These are phyloP conservation scores for Colletotrichum tofieldiae DNA, from an alignment of 2,329 filamentous ascomycete species.

Conservation along the genomic window DNA sequence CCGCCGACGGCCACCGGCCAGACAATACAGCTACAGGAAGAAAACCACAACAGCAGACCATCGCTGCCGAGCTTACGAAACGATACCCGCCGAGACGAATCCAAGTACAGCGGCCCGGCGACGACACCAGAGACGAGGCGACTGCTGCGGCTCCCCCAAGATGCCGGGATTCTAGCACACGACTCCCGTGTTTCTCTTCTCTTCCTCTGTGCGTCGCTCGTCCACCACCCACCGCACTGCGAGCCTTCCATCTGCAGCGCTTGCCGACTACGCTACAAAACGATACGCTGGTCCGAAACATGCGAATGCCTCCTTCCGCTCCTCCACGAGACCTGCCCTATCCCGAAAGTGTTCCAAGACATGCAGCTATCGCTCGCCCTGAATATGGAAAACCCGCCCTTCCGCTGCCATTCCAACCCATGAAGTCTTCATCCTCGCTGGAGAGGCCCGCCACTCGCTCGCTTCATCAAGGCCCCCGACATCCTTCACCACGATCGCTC, in stretches of 20 bases:
- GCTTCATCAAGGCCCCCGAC: slow-evolving; percentile 11
- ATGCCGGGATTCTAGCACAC: slow-evolving; percentile 42
- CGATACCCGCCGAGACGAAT: slow-evolving; percentile 12
- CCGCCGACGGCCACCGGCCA: slow-evolving; percentile 7
- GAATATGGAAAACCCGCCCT: slow-evolving; percentile 40
- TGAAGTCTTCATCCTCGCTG: slow-evolving; percentile 37
- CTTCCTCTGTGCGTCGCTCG: slow-evolving; percentile 20
- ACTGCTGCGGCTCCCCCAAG: slow-evolving; percentile 33
- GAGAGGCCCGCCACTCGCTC: slow-evolving; percentile 32
- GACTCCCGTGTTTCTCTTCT: slow-evolving; percentile 22
- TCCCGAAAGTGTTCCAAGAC: slow-evolving; percentile 31
- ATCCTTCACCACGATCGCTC: slow-evolving; percentile 7
- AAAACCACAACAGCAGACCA: not conserved
- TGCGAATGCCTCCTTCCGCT: slow-evolving; percentile 40
- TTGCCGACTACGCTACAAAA: slow-evolving; percentile 7
- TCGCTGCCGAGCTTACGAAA: not conserved
- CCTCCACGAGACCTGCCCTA: slow-evolving; percentile 23
- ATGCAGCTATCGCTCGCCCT: slow-evolving; percentile 29
- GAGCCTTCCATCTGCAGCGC: slow-evolving; percentile 22
- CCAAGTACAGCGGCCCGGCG: not conserved
- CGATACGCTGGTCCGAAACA: slow-evolving; percentile 29
- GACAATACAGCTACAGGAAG: not conserved
- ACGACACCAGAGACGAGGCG: slow-evolving; percentile 21
- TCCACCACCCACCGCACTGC: slow-evolving; percentile 1
- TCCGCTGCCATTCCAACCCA: slow-evolving; percentile 39